Evolutionary conservation across 768 basidiomycete species (phyloP), one percentile per base, ranked within the genome.

Genomic region (Exsudoporus frostii): DNA sequence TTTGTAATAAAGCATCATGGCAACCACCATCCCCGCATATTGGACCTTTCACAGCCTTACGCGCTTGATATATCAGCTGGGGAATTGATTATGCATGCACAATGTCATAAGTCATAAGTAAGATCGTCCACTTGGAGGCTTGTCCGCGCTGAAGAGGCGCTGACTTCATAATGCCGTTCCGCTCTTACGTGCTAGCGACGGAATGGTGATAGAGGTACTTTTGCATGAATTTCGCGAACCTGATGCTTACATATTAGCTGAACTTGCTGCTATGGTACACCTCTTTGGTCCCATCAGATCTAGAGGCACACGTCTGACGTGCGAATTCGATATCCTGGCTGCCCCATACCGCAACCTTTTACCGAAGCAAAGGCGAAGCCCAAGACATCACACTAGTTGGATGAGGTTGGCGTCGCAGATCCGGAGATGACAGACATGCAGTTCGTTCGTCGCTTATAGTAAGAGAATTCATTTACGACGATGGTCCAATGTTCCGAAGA

Each of bases 281-380:
- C 34, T 32, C 32, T 19, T 25, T 40, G 32, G 22, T 56, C 19
- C 39, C 40, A 22, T 45, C 20, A 27, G 47, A 40, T 40, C 15
- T 39, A 47, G 49, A 38, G 24, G 20, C 19, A 37, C 19, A 19
- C 36, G 25, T 20, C 25, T 24, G 47, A 47, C 55, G 37, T 65
- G 64, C 45, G 55, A 57, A 53, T 36, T 32, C 13, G 30, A 5
- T 48, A 55, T 39, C 46, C 47, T 50, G 38, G 48, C 30, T 59
- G 53, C 59, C 62, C 55, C 61, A 53, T 61, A 59, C 45, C 36
- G 38, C 34, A 30, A 25, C 20, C n/a, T 53, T 50, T 14, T 36
- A 39, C 36, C 43, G 34, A 47, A 48, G 41, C 29, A 34, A 17
- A 5, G 19, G 27, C 14, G 33, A 49, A 46, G 24, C 5, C 30